Percentiles rank a stretch among this genome's conserved stretches.
Conservation (phyloP, 768 basidiomycete species). For the Hericium erinaceus region DNA sequence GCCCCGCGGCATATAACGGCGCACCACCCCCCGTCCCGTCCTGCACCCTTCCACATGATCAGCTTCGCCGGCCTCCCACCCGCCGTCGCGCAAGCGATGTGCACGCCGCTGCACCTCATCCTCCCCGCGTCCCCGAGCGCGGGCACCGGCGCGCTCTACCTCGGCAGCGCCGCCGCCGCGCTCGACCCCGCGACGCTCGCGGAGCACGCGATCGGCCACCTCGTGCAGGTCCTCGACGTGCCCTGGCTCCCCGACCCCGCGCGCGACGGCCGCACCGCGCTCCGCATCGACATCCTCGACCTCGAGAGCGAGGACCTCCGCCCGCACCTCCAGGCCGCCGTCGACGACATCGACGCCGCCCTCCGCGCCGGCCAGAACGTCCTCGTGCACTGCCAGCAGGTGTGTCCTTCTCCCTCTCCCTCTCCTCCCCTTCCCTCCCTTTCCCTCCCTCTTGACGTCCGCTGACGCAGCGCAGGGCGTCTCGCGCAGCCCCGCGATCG, state of each 20-base stretch:
- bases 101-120: constrained; percentile 77
- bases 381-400: constrained; percentile 79
- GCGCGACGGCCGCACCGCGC: constrained; percentile 29
- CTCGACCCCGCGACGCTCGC: constrained; percentile 46
- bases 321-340: constrained; percentile 61
- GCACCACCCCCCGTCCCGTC: background rate
- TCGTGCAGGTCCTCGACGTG: constrained; percentile 60
- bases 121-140: constrained; percentile 28
- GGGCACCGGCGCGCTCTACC: constrained; percentile 47
- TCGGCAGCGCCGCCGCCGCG: constrained; percentile 57
- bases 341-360: constrained; percentile 54
- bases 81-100: constrained; percentile 77
- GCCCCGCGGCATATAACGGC: too few species aligned
- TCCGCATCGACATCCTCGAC: constrained; percentile 64
- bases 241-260: constrained; percentile 43
- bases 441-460: background rate
- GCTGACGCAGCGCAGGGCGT: constrained; percentile 42
- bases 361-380: constrained; percentile 55
- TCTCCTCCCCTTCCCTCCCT: constrained; percentile 13
- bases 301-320: constrained; percentile 49
- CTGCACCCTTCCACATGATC: constrained; percentile 41
- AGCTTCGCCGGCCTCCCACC: constrained; percentile 67
- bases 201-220: constrained; percentile 40
- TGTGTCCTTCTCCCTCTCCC: too few species aligned
- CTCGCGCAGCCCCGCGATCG: constrained; percentile 67